Base-by-base conservation (phyloP, 345 rosid species). In the Acer campestre region DNA sequence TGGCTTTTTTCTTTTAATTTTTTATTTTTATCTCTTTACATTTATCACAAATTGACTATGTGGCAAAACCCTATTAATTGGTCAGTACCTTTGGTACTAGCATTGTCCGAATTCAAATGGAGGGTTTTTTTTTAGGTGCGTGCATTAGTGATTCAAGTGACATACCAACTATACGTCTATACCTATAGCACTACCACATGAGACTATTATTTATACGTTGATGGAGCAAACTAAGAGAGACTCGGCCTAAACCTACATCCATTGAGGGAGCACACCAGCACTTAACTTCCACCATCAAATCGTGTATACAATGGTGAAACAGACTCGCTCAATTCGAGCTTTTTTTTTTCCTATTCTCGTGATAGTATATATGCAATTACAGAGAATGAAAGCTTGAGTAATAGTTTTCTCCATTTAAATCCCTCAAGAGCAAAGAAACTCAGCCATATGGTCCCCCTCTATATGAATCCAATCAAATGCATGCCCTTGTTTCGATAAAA, bases 391-490 rank as follows among this genome's bases (percentile, higher is more conserved):
- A 73, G n/a, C 58, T 29, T 44, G 20, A 78, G 78, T 22, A 51
- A 68, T 78, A 78, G 81, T 75, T 70, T 0, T 35, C 51, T 18
- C 59, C 80, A 71, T 68, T 55, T 42, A 10, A 69, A 13, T 64
- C 73, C 74, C 80, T 71, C 71, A n/a, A 59, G 71, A 71, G 31
- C 80, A 48, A 81, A 79, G 88, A 72, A 82, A 76, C 38, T 31
- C 31, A 76, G 22, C 48, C 44, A 51, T 4, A 35, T 80, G 85
- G 78, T 89, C 85, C 88, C 88, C 89, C 86, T 83, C 86, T 77
- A 56, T 62, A 78, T 67, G 71, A 75, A 85, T 35, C 85, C 85
- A 81, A 79, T 74, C 61, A 73, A 75, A 42, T 8, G 9, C 46
- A 82, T 68, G 76, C 20, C 67, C 23, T 72, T 40, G 42, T 64